Percentiles rank a stretch among this genome's conserved stretches.
Conservation (phyloP, 176 grass and related monocot species). For the Lolium multiflorum region DNA sequence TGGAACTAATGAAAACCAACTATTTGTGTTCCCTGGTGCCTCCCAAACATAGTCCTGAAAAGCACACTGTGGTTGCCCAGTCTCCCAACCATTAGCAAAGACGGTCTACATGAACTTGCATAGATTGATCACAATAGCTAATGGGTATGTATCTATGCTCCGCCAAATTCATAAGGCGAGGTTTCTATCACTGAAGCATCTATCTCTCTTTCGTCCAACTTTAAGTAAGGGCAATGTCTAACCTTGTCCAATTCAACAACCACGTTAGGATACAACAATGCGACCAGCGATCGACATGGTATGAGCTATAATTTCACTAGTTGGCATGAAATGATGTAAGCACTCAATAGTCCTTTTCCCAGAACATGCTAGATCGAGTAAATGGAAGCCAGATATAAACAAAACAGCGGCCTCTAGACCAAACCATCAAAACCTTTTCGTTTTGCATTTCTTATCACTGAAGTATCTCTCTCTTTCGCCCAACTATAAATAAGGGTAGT, state of each 20-base stretch:
- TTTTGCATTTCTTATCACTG: no score
- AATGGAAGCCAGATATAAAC: no score
- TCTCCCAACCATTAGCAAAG: no score
- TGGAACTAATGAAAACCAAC: no score
- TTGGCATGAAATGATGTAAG: background rate
- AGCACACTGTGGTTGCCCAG: no score
- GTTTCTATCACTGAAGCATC: background rate
- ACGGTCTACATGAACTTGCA: background rate
- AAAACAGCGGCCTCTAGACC: background rate
- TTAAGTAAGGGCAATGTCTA: background rate
- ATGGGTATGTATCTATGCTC: background rate
- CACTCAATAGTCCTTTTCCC: background rate
- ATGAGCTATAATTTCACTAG: background rate
- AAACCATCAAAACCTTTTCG: no score
- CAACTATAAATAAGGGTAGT: no score
- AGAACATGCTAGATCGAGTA: background rate
- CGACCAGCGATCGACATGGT: background rate
- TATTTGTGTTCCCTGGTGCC: no score
- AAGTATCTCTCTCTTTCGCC: no score
- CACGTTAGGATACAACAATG: background rate
- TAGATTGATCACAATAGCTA: background rate
- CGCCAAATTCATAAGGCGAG: background rate
- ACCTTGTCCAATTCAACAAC: background rate
- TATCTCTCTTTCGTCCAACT: background rate
- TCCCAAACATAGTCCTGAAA: no score